Evolutionary conservation across 257 asterid genomes (phyloP).

Genomic region (Phtheirospermum japonicum): DNA sequence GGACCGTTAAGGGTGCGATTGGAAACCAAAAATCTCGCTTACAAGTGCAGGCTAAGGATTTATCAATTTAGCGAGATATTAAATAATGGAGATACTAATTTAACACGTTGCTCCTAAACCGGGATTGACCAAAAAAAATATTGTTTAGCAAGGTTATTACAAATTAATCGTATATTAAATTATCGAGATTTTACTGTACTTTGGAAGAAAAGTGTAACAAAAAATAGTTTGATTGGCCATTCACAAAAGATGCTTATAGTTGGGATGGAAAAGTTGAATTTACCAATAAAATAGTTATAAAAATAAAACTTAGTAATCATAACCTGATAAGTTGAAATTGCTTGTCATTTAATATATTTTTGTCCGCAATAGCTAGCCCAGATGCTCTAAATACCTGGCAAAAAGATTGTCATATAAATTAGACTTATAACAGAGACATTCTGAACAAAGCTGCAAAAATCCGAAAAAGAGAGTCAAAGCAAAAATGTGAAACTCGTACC

Average conservation of each 20-base stretch:
- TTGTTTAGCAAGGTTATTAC: no score
- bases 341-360: slow-evolving; percentile 71
- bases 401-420: slow-evolving; percentile 22
- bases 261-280: not conserved
- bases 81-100: no score
- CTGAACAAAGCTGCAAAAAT: slow-evolving; percentile 15
- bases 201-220: not conserved
- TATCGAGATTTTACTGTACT: not conserved
- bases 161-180: no score
- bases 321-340: slow-evolving; percentile 97
- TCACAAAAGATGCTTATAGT: not conserved
- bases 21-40: no score
- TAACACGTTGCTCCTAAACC: no score
- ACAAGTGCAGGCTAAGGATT: no score
- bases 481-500: slow-evolving; percentile 37
- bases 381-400: slow-evolving; percentile 76
- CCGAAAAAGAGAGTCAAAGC: slow-evolving; percentile 4
- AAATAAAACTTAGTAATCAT: slow-evolving; percentile 3
- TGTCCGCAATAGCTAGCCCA: slow-evolving; percentile 77
- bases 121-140: no score
- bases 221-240: not conserved
- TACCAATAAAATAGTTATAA: not conserved
- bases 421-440: slow-evolving; percentile 8
- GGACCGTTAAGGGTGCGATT: no score
- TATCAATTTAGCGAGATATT: no score